phyloP scores from a whole-genome alignment of 768 basidiomycete species.

The Lactarius hengduanensis region DNA sequence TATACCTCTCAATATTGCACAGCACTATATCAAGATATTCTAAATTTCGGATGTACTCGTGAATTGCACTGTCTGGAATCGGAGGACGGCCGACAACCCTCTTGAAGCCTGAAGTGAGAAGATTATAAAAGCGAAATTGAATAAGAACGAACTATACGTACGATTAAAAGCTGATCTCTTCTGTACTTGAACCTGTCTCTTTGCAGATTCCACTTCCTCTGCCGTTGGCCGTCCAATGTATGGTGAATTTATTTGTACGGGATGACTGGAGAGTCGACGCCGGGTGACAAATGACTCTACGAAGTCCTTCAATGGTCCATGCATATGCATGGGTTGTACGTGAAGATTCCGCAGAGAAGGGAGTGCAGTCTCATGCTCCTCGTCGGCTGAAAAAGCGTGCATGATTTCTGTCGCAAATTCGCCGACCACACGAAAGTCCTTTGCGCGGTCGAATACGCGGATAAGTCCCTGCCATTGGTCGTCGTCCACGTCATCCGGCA shows the following conservation, averaged over 20 bases:
- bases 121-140: background rate
- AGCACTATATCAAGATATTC: slow-evolving; percentile 18
- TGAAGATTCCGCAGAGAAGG: too few species aligned
- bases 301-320: too few species aligned
- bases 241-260: background rate
- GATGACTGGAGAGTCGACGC: too few species aligned
- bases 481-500: too few species aligned
- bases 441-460: too few species aligned
- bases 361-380: too few species aligned
- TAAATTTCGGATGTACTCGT: slow-evolving; percentile 17
- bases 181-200: slow-evolving; percentile 15
- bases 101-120: background rate
- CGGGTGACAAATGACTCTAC: too few species aligned
- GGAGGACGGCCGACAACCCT: background rate
- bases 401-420: too few species aligned
- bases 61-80: slow-evolving; percentile 7
- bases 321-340: too few species aligned
- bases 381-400: too few species aligned
- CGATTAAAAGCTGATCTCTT: slow-evolving; percentile 11
- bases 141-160: background rate
- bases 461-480: too few species aligned
- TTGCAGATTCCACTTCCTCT: background rate
- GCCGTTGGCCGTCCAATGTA: background rate
- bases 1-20: slow-evolving; percentile 5
- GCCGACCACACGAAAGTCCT: too few species aligned